These are phyloP conservation scores for Magnaporthiopsis poae DNA, from an alignment of 2,329 filamentous ascomycete species.

Conservation along the genomic window DNA sequence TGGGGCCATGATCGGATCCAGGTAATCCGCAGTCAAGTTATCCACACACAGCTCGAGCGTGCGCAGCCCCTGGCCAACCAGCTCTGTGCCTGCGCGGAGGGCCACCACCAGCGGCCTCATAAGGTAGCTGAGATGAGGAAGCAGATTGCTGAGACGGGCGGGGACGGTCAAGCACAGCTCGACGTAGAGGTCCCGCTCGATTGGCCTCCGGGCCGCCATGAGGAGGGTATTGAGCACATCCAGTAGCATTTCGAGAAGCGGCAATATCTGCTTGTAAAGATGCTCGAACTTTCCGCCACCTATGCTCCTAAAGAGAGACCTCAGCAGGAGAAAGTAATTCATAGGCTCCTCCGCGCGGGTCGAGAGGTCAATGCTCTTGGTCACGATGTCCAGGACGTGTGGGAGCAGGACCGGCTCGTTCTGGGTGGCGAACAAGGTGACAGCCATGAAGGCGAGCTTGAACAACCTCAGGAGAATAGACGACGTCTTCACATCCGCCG, in stretches of 20 bases:
- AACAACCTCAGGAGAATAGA: conserved; percentile 88
- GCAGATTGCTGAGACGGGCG: conserved; percentile 80
- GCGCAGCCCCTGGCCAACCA: conserved; percentile 85
- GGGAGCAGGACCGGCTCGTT: conserved; percentile 94
- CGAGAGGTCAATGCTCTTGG: conserved; percentile 90
- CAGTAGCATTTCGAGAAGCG: conserved; percentile 89
- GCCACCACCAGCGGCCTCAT: conserved; percentile 98
- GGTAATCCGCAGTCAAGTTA: conserved; percentile 91
- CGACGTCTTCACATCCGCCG: conserved; percentile 80
- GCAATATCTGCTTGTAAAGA: conserved; percentile 94
- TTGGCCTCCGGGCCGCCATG: conserved; percentile 77
- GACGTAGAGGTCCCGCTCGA: conserved; percentile 90
- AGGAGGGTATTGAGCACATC: conserved; percentile 94
- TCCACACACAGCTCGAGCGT: conserved; percentile 96
- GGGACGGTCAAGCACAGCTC: conserved; percentile 94
- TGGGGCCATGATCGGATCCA: conserved; percentile 97
- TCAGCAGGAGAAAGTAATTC: conserved; percentile 91
- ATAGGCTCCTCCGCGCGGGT: conserved; percentile 94
- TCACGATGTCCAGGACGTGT: conserved; percentile 94
- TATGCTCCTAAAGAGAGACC: conserved; percentile 90
- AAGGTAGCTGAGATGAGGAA: conserved; percentile 89
- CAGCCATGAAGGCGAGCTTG: conserved; percentile 98
- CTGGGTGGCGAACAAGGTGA: conserved; percentile 85
- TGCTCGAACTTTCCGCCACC: conserved; percentile 95
- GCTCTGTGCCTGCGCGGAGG: conserved; percentile 77